Evolutionary conservation across 1,139 yeast genomes (phyloP), one percentile per base, ranked within the genome.

Genomic region (Zygosaccharomyces sapae): DNA sequence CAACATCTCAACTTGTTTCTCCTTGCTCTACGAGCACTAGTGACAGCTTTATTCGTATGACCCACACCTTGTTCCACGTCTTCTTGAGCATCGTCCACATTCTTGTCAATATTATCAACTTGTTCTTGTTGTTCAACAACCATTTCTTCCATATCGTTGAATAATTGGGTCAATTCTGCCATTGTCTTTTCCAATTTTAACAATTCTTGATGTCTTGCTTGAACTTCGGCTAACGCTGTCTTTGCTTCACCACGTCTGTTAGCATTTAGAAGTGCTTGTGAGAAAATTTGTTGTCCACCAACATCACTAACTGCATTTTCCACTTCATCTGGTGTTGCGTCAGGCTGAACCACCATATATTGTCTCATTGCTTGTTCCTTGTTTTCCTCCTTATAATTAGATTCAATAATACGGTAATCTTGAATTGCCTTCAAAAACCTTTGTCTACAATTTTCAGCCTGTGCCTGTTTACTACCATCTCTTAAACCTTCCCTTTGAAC

Each of bases 191-290:
- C 97, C 70, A 94, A 85, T 73, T 89, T 86, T 72, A 88, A 84
- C 66, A 94, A 81, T 72, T 92, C 98, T 65, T 87, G 84, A 73
- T 94, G 98, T 73, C 99, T 84, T 41, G 87, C 82, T 71, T 92
- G 97, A 48, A 94, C 98, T 70, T 94, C 98, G 61, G 88, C 86
- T 61, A 92, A 77, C 2, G 95, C 98, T 31, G 96, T 81, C 68
- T 95, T 81, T 44, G 98, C 97, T 70, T 92, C 96, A 58, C 98
- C 98, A 63, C 95, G 83, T 71, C 97, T 83, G 68, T 88, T 87
- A 48, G 95, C 85, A 72, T 85, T 88, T 76, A 88, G 74, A 57
- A 92, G 76, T 12, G 97, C 97, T 70, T 89, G 96, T 54, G 94
- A 90, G 72, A 92, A 92, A 62, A 89, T 86, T 70, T 90, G 97